Evolutionary conservation across 2,329 filamentous ascomycete genomes (phyloP).

Genomic region (Volutella citrinella): DNA sequence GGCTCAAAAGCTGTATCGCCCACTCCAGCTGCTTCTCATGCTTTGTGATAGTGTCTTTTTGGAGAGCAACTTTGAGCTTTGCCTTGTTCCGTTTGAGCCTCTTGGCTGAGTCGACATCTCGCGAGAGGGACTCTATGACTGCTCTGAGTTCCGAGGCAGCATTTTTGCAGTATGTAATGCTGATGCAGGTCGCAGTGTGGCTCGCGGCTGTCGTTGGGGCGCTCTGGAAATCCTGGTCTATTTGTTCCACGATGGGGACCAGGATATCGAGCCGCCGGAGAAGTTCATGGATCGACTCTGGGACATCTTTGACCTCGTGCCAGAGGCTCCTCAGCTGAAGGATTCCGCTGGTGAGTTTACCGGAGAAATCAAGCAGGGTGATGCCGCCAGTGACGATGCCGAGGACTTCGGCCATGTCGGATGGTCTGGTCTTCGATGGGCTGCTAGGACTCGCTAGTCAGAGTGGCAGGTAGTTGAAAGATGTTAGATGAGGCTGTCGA

Average conservation of each 20-base stretch:
- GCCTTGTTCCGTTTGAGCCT: background rate
- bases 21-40: conserved; percentile 1
- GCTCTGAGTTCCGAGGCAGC: background rate
- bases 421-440: too few species aligned
- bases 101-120: background rate
- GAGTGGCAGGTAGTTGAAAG: too few species aligned
- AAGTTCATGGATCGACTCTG: background rate
- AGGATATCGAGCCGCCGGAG: background rate
- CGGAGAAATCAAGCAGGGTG: background rate
- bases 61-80: background rate
- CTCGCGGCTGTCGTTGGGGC: background rate
- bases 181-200: too few species aligned
- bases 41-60: background rate
- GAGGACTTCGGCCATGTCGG: conserved; percentile 2
- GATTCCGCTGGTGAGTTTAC: background rate
- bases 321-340: background rate
- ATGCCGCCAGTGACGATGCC: background rate
- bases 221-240: background rate
- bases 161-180: background rate
- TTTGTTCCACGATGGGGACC: too few species aligned
- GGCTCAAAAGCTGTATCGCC: background rate
- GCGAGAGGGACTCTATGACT: background rate
- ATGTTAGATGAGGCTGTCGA: too few species aligned
- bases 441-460: too few species aligned
- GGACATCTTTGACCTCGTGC: background rate